Conservation (phyloP, 441 rosid genomes). For the Jatropha multifida region DNA sequence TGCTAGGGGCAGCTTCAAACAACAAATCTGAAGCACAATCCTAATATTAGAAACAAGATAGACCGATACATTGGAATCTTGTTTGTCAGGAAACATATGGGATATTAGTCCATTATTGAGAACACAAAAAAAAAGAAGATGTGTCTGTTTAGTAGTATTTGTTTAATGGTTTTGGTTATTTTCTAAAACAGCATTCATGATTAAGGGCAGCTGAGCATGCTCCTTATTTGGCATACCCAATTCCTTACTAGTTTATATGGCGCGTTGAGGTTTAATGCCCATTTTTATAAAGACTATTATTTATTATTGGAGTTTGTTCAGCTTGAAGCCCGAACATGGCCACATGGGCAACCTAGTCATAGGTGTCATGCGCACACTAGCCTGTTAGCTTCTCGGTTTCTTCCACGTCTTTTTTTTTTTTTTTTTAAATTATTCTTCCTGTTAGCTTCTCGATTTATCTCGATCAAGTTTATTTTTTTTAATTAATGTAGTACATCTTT, state of each 20-base stretch:
- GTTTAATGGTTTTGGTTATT: neutral
- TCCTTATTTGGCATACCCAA: neutral
- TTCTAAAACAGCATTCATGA: neutral
- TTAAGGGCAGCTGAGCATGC: constrained; percentile 24
- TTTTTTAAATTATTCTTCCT: no score
- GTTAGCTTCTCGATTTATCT: no score
- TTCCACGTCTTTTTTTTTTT: no score
- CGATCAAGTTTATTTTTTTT: no score
- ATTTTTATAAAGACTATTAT: neutral
- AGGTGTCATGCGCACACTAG: constrained; percentile 9
- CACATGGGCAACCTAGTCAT: constrained; percentile 14
- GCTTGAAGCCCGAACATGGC: constrained; percentile 1
- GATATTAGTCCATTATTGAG: neutral
- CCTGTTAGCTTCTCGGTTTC: neutral
- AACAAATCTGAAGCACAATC: neutral
- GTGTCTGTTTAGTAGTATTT: neutral
- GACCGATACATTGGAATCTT: neutral
- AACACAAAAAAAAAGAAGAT: neutral
- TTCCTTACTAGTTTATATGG: neutral
- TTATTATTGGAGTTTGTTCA: no score
- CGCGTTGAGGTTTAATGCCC: neutral
- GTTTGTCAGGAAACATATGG: constrained; percentile 4
- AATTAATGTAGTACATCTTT: rapidly evolving
- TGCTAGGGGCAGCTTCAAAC: neutral
- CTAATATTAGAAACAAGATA: neutral